Evolutionary conservation across 208 protist species (phyloP).

Genomic region (Acanthamoeba royreba): DNA sequence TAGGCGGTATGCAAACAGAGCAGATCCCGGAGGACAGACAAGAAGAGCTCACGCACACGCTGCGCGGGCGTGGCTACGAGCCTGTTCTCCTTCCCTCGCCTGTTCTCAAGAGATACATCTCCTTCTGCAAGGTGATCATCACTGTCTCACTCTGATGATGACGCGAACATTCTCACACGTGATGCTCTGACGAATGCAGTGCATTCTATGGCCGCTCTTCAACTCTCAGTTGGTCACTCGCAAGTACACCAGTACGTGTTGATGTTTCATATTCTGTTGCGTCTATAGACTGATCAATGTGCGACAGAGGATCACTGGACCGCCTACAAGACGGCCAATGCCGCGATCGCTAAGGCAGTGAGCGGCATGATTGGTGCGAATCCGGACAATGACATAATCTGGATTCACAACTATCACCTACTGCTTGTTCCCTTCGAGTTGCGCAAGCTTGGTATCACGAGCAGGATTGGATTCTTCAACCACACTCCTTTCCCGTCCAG

Average conservation of each 20-base stretch:
- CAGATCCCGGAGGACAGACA: background rate
- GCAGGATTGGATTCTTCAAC: constrained; percentile 72
- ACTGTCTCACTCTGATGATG: too few species aligned
- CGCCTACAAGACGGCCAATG: background rate
- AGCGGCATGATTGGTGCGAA: background rate
- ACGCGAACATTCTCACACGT: too few species aligned
- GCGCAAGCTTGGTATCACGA: background rate
- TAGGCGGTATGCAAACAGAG: background rate
- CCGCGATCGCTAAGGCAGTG: background rate
- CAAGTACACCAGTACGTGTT: background rate
- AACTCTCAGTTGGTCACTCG: constrained; percentile 39
- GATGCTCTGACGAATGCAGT: too few species aligned
- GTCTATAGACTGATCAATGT: background rate
- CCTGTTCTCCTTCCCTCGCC: background rate
- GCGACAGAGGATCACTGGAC: background rate
- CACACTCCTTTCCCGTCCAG: constrained; percentile 78
- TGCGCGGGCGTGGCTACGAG: background rate
- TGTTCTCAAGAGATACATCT: background rate
- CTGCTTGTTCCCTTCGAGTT: background rate
- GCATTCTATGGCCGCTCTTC: constrained; percentile 19
- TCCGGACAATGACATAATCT: constrained; percentile 12
- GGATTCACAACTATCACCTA: constrained; percentile 37
- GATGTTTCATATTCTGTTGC: background rate
- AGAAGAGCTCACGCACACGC: background rate
- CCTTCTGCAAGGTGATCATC: constrained; percentile 4